phyloP scores from a whole-genome alignment of 2,329 filamentous ascomycete species.

The Aspergillaceae sp. region DNA sequence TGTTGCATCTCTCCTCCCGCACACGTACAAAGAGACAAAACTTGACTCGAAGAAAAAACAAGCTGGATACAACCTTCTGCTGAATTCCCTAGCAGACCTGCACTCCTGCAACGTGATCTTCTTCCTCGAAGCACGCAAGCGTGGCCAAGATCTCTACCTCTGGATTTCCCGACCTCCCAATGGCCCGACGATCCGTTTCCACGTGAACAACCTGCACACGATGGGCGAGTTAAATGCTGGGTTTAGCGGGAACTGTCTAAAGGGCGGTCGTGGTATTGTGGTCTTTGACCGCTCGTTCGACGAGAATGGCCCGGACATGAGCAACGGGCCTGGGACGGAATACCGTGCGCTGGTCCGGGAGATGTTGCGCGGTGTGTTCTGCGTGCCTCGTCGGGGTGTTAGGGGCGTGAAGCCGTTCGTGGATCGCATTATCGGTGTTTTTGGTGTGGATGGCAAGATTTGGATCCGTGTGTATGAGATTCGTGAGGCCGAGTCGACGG shows the following conservation, averaged over 20 bases:
- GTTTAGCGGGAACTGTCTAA: conserved; percentile 93
- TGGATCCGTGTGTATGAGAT: conserved; percentile 96
- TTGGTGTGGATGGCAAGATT: conserved; percentile 82
- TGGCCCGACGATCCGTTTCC: conserved; percentile 58
- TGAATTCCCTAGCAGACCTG: conserved; percentile 67
- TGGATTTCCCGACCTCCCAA: conserved; percentile 91
- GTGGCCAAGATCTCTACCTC: conserved; percentile 80
- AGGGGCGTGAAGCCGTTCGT: conserved; percentile 92
- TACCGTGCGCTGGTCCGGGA: conserved; percentile 59
- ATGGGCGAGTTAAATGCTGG: conserved; percentile 79
- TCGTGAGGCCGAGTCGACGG: conserved; percentile 62
- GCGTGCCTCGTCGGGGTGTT: conserved; percentile 72
- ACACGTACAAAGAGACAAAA: conserved; percentile 90
- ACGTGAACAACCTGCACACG: conserved; percentile 62
- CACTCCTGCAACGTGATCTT: conserved; percentile 93
- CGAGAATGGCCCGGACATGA: conserved; percentile 61
- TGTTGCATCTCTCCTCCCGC: conserved; percentile 77
- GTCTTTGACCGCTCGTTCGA: conserved; percentile 89
- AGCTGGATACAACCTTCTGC: conserved; percentile 55
- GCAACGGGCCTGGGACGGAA: conserved; percentile 42
- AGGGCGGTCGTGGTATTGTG: conserved; percentile 81
- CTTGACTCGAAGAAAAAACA: conserved; percentile 82
- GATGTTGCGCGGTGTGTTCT: conserved; percentile 81
- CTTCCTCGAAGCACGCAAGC: conserved; percentile 90
- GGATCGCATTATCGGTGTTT: conserved; percentile 91